Evolutionary conservation across 257 asterid genomes (phyloP).

Genomic region (Ajuga chamaepitys): DNA sequence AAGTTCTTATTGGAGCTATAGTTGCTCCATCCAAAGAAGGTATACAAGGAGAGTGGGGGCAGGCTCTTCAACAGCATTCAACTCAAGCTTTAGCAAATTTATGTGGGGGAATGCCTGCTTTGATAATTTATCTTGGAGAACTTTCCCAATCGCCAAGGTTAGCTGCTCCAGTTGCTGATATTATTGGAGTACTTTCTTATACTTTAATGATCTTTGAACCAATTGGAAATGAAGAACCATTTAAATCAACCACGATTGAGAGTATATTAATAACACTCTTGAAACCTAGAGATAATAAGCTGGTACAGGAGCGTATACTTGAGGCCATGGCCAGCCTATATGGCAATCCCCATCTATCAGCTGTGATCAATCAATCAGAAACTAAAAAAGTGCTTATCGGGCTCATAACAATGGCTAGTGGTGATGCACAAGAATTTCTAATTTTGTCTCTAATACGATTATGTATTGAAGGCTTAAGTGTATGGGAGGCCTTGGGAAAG

Average conservation of each 20-base stretch:
- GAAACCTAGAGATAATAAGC: conserved; percentile 79
- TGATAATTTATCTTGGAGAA: conserved; percentile 68
- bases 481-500: conserved; percentile 86
- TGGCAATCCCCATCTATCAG: conserved; percentile 44
- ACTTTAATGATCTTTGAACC: conserved; percentile 57
- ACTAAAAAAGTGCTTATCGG: conserved; percentile 75
- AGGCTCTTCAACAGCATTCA: conserved; percentile 63
- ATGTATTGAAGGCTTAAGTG: conserved; percentile 45
- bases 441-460: conserved; percentile 48
- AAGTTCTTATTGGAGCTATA: conserved; percentile 63
- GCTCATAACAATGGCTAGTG: conserved; percentile 61
- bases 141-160: conserved; percentile 81
- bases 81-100: conserved; percentile 62
- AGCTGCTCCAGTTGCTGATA: conserved; percentile 86
- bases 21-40: conserved; percentile 87
- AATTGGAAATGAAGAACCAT: conserved; percentile 37
- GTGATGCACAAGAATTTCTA: conserved; percentile 64
- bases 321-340: conserved; percentile 84
- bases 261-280: conserved; percentile 53
- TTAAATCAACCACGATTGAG: conserved; percentile 49
- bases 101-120: conserved; percentile 61
- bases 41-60: conserved; percentile 70
- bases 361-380: conserved; percentile 43
- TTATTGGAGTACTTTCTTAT: conserved; percentile 87
- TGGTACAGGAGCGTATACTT: conserved; percentile 75